These are phyloP conservation scores for Ustilago trichophora DNA, from an alignment of 1,284 basidiomycete species.

Conservation along the genomic window DNA sequence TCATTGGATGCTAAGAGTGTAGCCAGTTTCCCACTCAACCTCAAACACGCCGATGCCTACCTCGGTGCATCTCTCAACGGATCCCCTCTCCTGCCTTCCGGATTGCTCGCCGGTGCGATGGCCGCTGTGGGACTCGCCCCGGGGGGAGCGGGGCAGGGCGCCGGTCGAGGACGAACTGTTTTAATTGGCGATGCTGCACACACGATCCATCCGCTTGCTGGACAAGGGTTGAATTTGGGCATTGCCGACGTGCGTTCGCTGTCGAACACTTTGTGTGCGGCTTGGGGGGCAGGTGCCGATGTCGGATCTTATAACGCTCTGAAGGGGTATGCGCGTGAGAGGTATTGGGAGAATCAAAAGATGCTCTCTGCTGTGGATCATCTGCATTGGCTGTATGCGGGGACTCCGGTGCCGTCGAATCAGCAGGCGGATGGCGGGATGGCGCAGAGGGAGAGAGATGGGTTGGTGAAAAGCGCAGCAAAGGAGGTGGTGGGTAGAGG, in stretches of 20 bases:
- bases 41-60: slow-evolving; percentile 88
- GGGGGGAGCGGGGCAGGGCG: slow-evolving; percentile 48
- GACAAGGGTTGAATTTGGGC: slow-evolving; percentile 94
- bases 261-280: slow-evolving; percentile 28
- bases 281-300: slow-evolving; percentile 54
- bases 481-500: slow-evolving; percentile 43
- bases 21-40: slow-evolving; percentile 88
- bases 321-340: slow-evolving; percentile 49
- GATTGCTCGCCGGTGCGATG: slow-evolving; percentile 40
- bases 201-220: slow-evolving; percentile 93
- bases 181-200: slow-evolving; percentile 97
- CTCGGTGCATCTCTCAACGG: slow-evolving; percentile 71
- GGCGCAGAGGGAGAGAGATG: slow-evolving; percentile 27
- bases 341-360: slow-evolving; percentile 62
- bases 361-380: slow-evolving; percentile 63
- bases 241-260: slow-evolving; percentile 75
- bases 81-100: slow-evolving; percentile 33
- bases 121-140: slow-evolving; percentile 44
- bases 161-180: slow-evolving; percentile 75
- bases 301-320: slow-evolving; percentile 58
- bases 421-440: slow-evolving; percentile 35
- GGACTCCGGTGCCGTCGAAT: slow-evolving; percentile 33
- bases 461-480: slow-evolving; percentile 22
- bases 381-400: slow-evolving; percentile 62
- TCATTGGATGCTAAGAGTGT: slow-evolving; percentile 79